Conservation (phyloP, 768 basidiomycete genomes). For the Cubamyces sp. region DNA sequence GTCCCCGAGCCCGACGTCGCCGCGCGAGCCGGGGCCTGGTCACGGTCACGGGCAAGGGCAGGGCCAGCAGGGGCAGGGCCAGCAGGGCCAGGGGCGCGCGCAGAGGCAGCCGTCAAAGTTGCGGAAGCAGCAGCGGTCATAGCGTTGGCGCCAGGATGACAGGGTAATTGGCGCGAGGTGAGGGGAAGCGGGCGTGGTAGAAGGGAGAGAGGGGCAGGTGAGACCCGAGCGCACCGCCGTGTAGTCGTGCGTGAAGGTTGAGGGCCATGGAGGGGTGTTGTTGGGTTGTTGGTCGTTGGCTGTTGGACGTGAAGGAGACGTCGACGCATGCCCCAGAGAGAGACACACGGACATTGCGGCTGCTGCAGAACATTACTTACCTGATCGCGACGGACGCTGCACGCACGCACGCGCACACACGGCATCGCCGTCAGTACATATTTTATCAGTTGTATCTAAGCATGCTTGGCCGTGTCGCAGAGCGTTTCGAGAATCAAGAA, state of each 20-base stretch:
- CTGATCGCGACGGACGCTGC: not conserved
- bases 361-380: too few relatives aligned
- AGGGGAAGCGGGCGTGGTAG: not conserved
- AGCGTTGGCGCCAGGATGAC: conserved; percentile 14
- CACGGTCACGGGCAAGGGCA: too few relatives aligned
- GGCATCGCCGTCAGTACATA: not conserved
- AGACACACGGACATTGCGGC: too few relatives aligned
- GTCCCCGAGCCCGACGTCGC: too few relatives aligned
- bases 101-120: conserved; percentile 15
- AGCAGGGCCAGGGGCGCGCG: not conserved
- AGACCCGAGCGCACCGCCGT: too few relatives aligned
- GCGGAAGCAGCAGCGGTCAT: conserved; percentile 12
- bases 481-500: too few relatives aligned
- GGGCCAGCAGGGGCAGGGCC: not conserved
- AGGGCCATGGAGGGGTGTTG: too few relatives aligned
- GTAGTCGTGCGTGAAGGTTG: not conserved
- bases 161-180: not conserved
- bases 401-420: not conserved
- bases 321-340: too few relatives aligned
- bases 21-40: not conserved
- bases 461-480: not conserved
- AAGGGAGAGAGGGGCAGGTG: too few relatives aligned
- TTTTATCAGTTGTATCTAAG: not conserved
- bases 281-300: too few relatives aligned
- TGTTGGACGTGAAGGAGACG: too few relatives aligned